phyloP scores from a whole-genome alignment of 1,284 basidiomycete genomes.

The Ganoderma meredithae region DNA sequence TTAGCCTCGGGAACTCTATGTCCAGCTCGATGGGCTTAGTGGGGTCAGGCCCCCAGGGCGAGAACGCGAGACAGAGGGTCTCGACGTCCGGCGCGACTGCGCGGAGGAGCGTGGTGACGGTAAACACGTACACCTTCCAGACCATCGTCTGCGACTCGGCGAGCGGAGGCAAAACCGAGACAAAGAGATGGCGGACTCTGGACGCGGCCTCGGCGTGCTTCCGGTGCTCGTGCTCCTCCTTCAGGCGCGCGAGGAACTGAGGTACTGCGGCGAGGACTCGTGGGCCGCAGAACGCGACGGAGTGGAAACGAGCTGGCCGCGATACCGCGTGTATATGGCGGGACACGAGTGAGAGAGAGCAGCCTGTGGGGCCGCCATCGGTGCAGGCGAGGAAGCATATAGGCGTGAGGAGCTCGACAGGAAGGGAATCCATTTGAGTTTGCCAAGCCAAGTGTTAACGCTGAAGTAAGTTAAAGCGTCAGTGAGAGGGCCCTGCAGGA shows the following conservation, averaged over 20 bases:
- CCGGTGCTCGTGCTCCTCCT: conserved; percentile 23
- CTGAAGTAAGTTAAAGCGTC: not conserved
- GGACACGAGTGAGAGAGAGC: conserved; percentile 29
- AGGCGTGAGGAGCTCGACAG: conserved; percentile 30
- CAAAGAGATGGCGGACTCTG: conserved; percentile 30
- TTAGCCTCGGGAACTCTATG: conserved; percentile 22
- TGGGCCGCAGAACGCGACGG: conserved; percentile 26
- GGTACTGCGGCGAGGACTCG: conserved; percentile 22
- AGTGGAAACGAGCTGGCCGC: conserved; percentile 29
- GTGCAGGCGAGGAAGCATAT: conserved; percentile 29
- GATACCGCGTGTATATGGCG: conserved; percentile 26
- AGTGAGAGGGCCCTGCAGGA: not conserved
- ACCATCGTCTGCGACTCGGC: conserved; percentile 18
- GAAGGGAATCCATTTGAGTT: conserved; percentile 24
- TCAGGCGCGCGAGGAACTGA: conserved; percentile 11
- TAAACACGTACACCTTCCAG: conserved; percentile 28
- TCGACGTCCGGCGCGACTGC: conserved; percentile 24
- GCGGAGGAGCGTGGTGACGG: conserved; percentile 25
- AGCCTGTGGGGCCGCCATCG: conserved; percentile 29
- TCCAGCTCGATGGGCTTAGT: conserved; percentile 16
- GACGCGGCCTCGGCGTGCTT: conserved; percentile 21
- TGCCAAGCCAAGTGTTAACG: not conserved
- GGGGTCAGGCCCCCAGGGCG: conserved; percentile 20
- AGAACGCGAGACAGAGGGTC: conserved; percentile 24
- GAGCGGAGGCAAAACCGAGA: conserved; percentile 25